These are phyloP conservation scores for Globisporangium viniferum DNA, from an alignment of 352 stramenopile species.

Conservation along the genomic window DNA sequence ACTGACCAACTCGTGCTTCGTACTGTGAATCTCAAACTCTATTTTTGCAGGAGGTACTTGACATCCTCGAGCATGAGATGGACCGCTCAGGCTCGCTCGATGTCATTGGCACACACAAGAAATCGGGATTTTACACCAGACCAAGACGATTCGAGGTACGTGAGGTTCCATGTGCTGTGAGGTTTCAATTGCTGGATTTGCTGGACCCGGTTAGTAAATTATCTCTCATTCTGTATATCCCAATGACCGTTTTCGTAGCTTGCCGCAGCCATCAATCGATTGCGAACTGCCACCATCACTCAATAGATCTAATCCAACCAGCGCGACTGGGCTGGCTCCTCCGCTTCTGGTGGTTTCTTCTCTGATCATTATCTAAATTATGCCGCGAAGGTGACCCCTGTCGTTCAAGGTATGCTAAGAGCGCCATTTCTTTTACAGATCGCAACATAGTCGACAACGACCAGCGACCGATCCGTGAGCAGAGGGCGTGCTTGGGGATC, in stretches of 20 bases:
- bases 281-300: conserved; percentile 70
- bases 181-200: background rate
- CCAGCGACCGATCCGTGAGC: no score
- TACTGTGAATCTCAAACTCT: background rate
- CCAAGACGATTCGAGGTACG: conserved; percentile 80
- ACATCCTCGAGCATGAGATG: conserved; percentile 65
- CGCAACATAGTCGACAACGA: no score
- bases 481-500: no score
- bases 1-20: background rate
- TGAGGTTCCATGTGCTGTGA: background rate
- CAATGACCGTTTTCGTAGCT: conserved; percentile 39
- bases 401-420: no score
- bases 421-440: no score
- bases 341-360: background rate
- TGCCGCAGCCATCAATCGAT: conserved; percentile 83
- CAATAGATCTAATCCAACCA: conserved; percentile 33
- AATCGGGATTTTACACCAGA: conserved; percentile 71
- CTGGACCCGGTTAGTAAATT: background rate
- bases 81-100: conserved; percentile 64
- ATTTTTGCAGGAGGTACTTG: conserved; percentile 48
- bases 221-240: conserved; percentile 8
- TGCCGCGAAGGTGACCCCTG: no score
- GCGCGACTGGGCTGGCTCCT: background rate
- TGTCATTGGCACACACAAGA: conserved; percentile 44
- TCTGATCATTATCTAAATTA: no score